Base-by-base conservation (phyloP, 352 stramenopile species). In the Pythium brachiatum region DNA sequence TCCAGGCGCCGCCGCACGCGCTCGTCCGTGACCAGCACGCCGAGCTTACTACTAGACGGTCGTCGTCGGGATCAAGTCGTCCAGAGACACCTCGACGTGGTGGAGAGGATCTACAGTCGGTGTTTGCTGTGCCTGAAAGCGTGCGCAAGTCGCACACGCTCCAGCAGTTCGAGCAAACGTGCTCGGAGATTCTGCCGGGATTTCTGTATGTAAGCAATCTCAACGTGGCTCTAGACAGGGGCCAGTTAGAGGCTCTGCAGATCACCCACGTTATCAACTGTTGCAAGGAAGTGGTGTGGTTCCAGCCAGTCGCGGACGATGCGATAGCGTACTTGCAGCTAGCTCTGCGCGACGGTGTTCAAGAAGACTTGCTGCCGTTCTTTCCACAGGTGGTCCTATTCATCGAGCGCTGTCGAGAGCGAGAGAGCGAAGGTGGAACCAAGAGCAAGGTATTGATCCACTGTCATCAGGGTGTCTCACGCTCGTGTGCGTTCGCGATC, bases 391-490 rank as follows among this genome's bases (percentile, higher is more conserved):
- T 84, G 20, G 53, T 88, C 39, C 59, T 70, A 13, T 88, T 73
- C 25, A 78, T 92, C 43, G 48, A 74, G 0, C 27, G 13, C 3
- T 73, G 65, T 9, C 63, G 60, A 20, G 25, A 72, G 18, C 39
- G 23, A 12, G 3, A 26, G 18, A 26, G 2, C 12, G 15, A 27
- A 5, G 39, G 57, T 7, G 74, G 74, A 16, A 5, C 11, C 11
- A 48, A 26, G 2, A 26, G 18, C n/a, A 48, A 48, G 16, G 74
- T 89, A 23, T 39, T 92, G 3, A 53, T 92, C 8, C 79, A 92
- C 38, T 92, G 83, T 27, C 79, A 92, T 36, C 79, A 90, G 62
- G 83, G 83, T 44, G 64, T 92, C 23, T 92, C 83, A 15, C 72
- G 83, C 25, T 90, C 81, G 0, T 92, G 83, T 52, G 78, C 81